Evolutionary conservation across 202 grass and related monocot genomes (phyloP).

Genomic region (Saccharum hybrid): DNA sequence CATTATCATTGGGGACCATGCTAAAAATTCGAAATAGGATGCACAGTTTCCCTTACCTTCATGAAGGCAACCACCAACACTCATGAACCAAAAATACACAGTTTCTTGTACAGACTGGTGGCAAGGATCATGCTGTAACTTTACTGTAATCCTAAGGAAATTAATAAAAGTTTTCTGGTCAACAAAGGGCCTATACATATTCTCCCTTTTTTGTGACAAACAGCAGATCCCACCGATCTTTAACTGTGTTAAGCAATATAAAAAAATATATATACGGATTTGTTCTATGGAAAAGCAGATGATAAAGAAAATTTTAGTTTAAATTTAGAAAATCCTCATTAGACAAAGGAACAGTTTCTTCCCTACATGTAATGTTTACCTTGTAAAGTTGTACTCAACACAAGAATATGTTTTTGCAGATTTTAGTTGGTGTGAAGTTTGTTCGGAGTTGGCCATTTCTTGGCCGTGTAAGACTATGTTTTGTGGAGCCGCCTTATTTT

Average conservation of each 20-base stretch:
- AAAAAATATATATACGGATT: neutral
- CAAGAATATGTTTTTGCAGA: slow-evolving; percentile 52
- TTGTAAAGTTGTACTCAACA: slow-evolving; percentile 37
- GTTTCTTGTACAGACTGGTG: slow-evolving; percentile 38
- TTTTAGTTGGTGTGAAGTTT: slow-evolving; percentile 95
- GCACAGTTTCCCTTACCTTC: slow-evolving; percentile 1
- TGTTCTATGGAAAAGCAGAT: slow-evolving; percentile 13
- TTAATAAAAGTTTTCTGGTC: slow-evolving; percentile 1
- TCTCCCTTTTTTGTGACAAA: neutral
- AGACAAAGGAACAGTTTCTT: slow-evolving; percentile 33
- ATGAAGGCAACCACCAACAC: slow-evolving; percentile 1
- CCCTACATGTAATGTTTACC: neutral
- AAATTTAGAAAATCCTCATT: slow-evolving; percentile 38
- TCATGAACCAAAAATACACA: neutral
- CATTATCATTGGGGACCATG: slow-evolving; percentile 6
- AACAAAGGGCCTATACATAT: slow-evolving; percentile 14
- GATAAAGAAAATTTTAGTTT: neutral
- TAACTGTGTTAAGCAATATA: slow-evolving; percentile 5
- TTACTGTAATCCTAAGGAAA: slow-evolving; percentile 19
- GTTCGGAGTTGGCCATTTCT: slow-evolving; percentile 87
- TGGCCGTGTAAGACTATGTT: slow-evolving; percentile 87
- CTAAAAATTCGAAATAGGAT: slow-evolving; percentile 13
- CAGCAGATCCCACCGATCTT: neutral
- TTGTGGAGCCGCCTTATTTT: slow-evolving; percentile 98
- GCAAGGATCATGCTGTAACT: neutral